Base-by-base conservation (phyloP, 257 asterid genomes). In the Nicotiana tabacum region DNA sequence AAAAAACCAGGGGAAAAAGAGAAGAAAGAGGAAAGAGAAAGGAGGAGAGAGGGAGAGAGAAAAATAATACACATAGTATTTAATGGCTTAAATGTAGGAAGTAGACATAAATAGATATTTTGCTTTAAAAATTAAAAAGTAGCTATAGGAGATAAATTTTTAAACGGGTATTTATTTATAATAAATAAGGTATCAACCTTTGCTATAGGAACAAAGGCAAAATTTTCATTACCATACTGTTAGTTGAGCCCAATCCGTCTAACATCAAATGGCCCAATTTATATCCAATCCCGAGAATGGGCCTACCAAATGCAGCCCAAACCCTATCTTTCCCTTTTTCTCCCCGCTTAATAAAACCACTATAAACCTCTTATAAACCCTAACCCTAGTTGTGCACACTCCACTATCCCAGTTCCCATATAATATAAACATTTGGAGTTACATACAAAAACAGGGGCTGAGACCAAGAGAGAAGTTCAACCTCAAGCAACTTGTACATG, bases 401-500 rank as follows among this genome's bases (percentile, higher is more conserved):
- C 79, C 37, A 17, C 58, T 39, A 70, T 6, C 12, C 58, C 58
- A 53, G 13, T 3, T 53, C 5, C 6, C 16, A 53, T 1, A 53
- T 0, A 13, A 53, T 13, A 53, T 13, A 53, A 3, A 61, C 32
- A 61, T 24, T 61, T 61, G 67, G 13, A 10, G 33, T 70, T 21
- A 2, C 37, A 46, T 21, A 24, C 2, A n/a, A n/a, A 53, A 24
- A 30, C 33, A 17, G 55, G 5, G 74, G 7, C 2, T 39, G n/a
- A 68, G 33, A n/a, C 18, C 58, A 3, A 53, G 18, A 76, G 80
- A 10, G 46, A 76, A 74, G 16, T 29, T 76, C 46, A 1, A 43
- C 51, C 51, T 43, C 27, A 32, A 67, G 27, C 13, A 32, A 9
- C 51, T 1, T 17, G 12, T 66, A 67, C 72, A 95, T 93, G 98